These are phyloP conservation scores for Leccinum huronense DNA, from an alignment of 1,284 basidiomycete species.

Conservation along the genomic window DNA sequence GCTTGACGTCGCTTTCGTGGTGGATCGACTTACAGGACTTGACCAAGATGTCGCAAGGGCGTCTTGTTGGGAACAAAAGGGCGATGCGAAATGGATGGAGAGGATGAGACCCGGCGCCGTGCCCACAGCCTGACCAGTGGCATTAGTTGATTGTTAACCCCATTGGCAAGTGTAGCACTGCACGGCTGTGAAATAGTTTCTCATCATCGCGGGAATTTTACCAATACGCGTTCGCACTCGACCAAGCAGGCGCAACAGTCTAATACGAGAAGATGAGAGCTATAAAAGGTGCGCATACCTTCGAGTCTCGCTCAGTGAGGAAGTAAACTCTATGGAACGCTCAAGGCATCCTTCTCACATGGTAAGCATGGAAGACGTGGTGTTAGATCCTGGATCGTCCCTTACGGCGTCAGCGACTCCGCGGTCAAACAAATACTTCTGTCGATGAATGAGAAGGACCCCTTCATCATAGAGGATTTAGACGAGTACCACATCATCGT, in stretches of 20 bases:
- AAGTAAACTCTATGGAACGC: conserved; percentile 4
- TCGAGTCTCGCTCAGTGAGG: conserved; percentile 5
- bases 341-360: conserved; percentile 69
- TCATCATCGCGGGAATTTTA: conserved; percentile 17
- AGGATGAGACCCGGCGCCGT: conserved; percentile 1
- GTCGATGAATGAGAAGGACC: conserved; percentile 73
- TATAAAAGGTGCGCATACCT: conserved; percentile 53
- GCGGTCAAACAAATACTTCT: conserved; percentile 90
- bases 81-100: conserved; percentile 19
- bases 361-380: conserved; percentile 43
- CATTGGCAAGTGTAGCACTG: neutral
- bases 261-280: conserved; percentile 48
- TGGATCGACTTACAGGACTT: conserved; percentile 25
- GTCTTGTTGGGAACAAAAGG: conserved; percentile 30
- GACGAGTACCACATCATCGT: conserved; percentile 85
- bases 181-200: conserved; percentile 21
- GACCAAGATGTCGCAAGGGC: conserved; percentile 28
- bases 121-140: conserved; percentile 7
- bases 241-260: neutral
- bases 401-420: conserved; percentile 58
- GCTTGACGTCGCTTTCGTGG: conserved; percentile 12
- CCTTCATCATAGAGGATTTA: conserved; percentile 84
- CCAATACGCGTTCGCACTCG: neutral
- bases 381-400: conserved; percentile 1
- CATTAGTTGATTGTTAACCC: neutral